These are phyloP conservation scores for Apiotrichum domesticum DNA, from an alignment of 1,284 basidiomycete genomes.

Conservation along the genomic window DNA sequence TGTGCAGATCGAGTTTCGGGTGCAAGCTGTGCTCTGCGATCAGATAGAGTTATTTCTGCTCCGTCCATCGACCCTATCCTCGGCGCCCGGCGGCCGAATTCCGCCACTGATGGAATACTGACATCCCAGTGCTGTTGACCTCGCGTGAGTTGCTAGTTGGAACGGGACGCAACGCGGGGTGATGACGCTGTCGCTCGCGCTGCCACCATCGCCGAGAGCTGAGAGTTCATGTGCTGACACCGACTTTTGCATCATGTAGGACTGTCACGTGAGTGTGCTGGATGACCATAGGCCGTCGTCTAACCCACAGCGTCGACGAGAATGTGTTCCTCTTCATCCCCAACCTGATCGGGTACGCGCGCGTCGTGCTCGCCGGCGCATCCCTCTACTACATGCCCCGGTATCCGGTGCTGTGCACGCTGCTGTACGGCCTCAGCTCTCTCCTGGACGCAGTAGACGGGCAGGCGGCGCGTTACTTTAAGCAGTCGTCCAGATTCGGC, in stretches of 20 bases:
- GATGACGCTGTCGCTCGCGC: neutral
- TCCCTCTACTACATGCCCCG: constrained; percentile 91
- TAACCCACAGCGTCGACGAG: constrained; percentile 50
- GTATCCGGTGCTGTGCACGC: constrained; percentile 86
- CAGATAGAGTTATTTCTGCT: too few species aligned
- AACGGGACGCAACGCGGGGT: too few species aligned
- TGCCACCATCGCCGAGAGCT: neutral
- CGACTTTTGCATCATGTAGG: constrained; percentile 10
- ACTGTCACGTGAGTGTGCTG: constrained; percentile 33
- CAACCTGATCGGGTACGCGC: constrained; percentile 92
- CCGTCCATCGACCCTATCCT: too few species aligned
- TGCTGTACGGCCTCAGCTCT: constrained; percentile 87
- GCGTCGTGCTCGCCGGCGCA: constrained; percentile 82
- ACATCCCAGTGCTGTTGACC: constrained; percentile 37
- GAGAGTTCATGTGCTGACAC: constrained; percentile 1
- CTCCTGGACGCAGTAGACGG: constrained; percentile 95
- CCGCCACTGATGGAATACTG: neutral
- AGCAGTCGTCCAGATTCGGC: constrained; percentile 92
- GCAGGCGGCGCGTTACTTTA: constrained; percentile 79
- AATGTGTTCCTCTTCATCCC: constrained; percentile 95
- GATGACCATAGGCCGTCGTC: too few species aligned
- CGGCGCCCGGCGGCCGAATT: too few species aligned
- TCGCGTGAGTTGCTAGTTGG: constrained; percentile 32
- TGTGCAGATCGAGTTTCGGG: too few species aligned
- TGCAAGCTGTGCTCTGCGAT: too few species aligned